These are phyloP conservation scores for Entomortierella parvispora DNA, from an alignment of 192 early-diverging fungal species.

Conservation along the genomic window DNA sequence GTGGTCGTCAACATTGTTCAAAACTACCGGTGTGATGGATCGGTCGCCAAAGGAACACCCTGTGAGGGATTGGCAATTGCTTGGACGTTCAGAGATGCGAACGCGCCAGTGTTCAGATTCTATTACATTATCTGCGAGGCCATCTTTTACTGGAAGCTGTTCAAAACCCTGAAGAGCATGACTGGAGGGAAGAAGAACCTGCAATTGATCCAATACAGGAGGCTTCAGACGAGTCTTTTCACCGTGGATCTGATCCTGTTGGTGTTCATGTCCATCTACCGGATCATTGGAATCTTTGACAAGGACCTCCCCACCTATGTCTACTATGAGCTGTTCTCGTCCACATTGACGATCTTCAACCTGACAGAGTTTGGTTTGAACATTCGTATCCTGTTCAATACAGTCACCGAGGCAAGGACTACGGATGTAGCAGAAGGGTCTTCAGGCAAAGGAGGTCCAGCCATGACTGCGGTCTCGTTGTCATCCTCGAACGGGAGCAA, in stretches of 20 bases:
- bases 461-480: not conserved
- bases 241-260: conserved; percentile 39
- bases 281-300: conserved; percentile 41
- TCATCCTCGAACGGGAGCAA: conserved; percentile 8
- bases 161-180: conserved; percentile 44
- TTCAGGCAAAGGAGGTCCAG: too few species aligned
- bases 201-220: conserved; percentile 41
- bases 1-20: conserved; percentile 41
- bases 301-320: conserved; percentile 39
- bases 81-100: conserved; percentile 39
- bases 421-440: not conserved
- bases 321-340: conserved; percentile 46
- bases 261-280: conserved; percentile 49
- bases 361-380: conserved; percentile 53
- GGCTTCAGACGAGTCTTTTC: conserved; percentile 45
- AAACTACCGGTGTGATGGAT: conserved; percentile 38
- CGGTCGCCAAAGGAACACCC: conserved; percentile 26
- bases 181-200: conserved; percentile 13
- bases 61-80: conserved; percentile 28
- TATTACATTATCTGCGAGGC: conserved; percentile 51
- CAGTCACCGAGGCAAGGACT: conserved; percentile 20
- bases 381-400: conserved; percentile 43
- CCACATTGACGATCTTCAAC: conserved; percentile 48
- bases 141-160: conserved; percentile 48
- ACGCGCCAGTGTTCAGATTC: conserved; percentile 43